Percentiles rank a stretch among this genome's conserved stretches.
Evolutionary conservation across 805 yeast species (phyloP).

Genomic region (Wickerhamomyces bovis): DNA sequence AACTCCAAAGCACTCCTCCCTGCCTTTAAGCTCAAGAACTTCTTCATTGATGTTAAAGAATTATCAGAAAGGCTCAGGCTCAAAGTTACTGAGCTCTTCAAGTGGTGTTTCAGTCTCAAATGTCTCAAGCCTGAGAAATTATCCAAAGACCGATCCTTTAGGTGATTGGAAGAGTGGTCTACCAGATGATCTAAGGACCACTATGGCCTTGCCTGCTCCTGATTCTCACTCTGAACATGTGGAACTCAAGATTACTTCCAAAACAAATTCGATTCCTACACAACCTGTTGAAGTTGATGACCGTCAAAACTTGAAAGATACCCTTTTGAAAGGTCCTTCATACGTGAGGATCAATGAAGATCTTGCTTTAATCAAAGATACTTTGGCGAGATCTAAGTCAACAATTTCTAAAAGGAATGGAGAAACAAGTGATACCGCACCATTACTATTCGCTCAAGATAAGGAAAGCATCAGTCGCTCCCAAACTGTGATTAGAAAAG

Average conservation of each 20-base stretch:
- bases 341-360: conserved; percentile 5
- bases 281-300: not conserved
- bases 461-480: conserved; percentile 2
- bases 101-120: not conserved
- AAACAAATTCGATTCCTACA: not conserved
- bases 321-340: conserved; percentile 4
- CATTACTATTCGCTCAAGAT: conserved; percentile 9
- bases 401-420: conserved; percentile 3
- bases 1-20: not conserved
- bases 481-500: not conserved
- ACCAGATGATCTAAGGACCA: not conserved
- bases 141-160: not conserved
- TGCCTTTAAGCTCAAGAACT: not conserved
- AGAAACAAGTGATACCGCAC: not conserved
- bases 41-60: not conserved
- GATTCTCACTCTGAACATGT: not conserved
- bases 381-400: conserved; percentile 12
- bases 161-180: too few relatives aligned
- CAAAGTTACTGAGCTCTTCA: not conserved
- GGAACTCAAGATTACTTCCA: not conserved
- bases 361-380: conserved; percentile 5
- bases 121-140: not conserved
- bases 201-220: not conserved
- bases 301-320: conserved; percentile 4
- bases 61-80: not conserved